Conservation (phyloP, 345 rosid species). For the Aethionema arabicum region DNA sequence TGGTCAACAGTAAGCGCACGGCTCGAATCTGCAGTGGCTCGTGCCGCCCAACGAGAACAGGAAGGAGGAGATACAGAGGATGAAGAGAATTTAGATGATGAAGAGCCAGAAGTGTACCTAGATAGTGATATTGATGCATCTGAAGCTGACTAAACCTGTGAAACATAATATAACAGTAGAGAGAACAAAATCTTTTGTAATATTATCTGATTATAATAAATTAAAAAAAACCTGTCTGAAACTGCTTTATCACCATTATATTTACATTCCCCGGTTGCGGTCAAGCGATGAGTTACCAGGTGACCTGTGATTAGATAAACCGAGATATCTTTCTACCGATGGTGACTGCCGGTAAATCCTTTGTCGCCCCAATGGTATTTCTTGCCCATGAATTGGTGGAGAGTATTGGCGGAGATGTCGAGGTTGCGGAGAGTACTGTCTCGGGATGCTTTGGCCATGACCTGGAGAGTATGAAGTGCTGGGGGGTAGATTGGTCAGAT, state of each 20-base stretch:
- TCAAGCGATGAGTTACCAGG: conserved; percentile 21
- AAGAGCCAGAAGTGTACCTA: conserved; percentile 40
- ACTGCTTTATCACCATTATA: background rate
- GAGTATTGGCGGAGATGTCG: conserved; percentile 22
- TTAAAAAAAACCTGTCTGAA: background rate
- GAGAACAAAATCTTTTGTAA: background rate
- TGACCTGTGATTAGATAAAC: conserved; percentile 37
- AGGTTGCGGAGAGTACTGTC: conserved; percentile 23
- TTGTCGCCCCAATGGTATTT: conserved; percentile 33
- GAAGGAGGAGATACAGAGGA: conserved; percentile 52
- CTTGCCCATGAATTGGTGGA: conserved; percentile 29
- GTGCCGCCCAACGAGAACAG: conserved; percentile 54
- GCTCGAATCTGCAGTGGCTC: conserved; percentile 66
- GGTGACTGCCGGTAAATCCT: conserved; percentile 37
- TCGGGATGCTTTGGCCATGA: conserved; percentile 20
- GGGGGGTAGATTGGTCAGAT: conserved; percentile 1
- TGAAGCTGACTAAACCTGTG: conserved; percentile 42
- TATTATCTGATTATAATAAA: background rate
- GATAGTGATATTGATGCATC: conserved; percentile 50
- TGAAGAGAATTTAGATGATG: conserved; percentile 34
- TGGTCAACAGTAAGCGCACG: conserved; percentile 83
- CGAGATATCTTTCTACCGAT: conserved; percentile 47
- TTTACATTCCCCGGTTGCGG: conserved; percentile 23
- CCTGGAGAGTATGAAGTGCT: conserved; percentile 10
- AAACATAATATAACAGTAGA: conserved; percentile 8